These are phyloP conservation scores for Lichtheimia hyalospora DNA, from an alignment of 371 early-diverging fungal species.

Conservation along the genomic window DNA sequence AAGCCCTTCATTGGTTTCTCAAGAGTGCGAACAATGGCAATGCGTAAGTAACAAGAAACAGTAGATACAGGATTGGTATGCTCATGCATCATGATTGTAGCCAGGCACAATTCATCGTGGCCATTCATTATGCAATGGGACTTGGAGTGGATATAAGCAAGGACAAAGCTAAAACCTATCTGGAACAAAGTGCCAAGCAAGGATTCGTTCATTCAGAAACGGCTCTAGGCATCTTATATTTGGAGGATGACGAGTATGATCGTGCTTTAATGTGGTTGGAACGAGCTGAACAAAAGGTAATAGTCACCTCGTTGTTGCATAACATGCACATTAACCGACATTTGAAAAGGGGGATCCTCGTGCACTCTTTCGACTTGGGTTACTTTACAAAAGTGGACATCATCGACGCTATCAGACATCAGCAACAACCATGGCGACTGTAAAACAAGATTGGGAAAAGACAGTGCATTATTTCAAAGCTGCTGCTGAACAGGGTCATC, in stretches of 20 bases:
- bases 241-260: slow-evolving; percentile 22
- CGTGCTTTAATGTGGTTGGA: slow-evolving; percentile 41
- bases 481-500: slow-evolving; percentile 27
- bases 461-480: slow-evolving; percentile 22
- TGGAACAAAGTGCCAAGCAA: slow-evolving; percentile 37
- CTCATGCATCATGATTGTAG: slow-evolving; percentile 9
- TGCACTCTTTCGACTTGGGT: slow-evolving; percentile 39
- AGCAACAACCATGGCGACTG: slow-evolving; percentile 8
- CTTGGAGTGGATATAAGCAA: slow-evolving; percentile 15
- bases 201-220: slow-evolving; percentile 40
- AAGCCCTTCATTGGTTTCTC: slow-evolving; percentile 25
- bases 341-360: slow-evolving; percentile 29
- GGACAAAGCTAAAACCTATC: slow-evolving; percentile 25
- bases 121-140: slow-evolving; percentile 23
- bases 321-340: background rate
- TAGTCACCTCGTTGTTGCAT: background rate
- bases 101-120: slow-evolving; percentile 28
- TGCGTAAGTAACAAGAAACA: slow-evolving; percentile 19
- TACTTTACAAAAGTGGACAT: slow-evolving; percentile 38
- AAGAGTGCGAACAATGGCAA: slow-evolving; percentile 28
- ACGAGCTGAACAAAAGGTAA: slow-evolving; percentile 37
- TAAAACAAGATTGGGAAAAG: slow-evolving; percentile 17
- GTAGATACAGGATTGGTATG: slow-evolving; percentile 1
- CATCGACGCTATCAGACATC: too few relatives aligned
- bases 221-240: slow-evolving; percentile 30